Percentiles rank a stretch among this genome's conserved stretches.
Conservation (phyloP, 441 rosid genomes). For the Daphne laureola region DNA sequence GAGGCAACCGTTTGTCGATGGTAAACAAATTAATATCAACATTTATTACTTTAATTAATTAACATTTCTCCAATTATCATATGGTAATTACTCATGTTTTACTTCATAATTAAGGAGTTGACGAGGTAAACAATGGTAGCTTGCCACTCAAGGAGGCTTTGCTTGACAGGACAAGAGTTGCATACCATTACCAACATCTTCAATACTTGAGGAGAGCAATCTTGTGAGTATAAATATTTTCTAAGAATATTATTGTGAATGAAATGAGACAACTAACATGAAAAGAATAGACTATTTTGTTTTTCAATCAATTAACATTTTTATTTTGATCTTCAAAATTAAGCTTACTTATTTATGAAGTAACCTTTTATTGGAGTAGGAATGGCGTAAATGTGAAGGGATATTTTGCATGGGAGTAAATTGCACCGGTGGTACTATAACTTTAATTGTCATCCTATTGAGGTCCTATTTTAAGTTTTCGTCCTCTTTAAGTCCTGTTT, state of each 20-base stretch:
- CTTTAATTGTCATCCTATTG: no score
- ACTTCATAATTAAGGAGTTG: conserved; percentile 19
- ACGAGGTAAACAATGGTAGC: conserved; percentile 18
- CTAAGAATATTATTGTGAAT: no score
- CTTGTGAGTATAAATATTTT: conserved; percentile 21
- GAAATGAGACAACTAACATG: background rate
- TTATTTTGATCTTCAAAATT: background rate
- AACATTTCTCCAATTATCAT: background rate
- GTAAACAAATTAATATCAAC: no score
- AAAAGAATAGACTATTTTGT: background rate
- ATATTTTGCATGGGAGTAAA: conserved; percentile 34
- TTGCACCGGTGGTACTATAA: no score
- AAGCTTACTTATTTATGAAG: background rate
- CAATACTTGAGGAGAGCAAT: conserved; percentile 23
- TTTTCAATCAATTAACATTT: no score
- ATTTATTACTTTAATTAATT: background rate
- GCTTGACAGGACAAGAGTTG: conserved; percentile 22
- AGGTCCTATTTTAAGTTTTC: no score
- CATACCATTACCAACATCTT: conserved; percentile 25
- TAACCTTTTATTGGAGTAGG: conserved; percentile 7
- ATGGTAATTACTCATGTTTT: background rate
- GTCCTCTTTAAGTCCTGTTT: no score
- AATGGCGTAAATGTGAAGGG: conserved; percentile 30
- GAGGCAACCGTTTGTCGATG: no score
- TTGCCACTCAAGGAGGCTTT: conserved; percentile 9